phyloP scores from a whole-genome alignment of 768 basidiomycete species.

The Kwoniella sp. region DNA sequence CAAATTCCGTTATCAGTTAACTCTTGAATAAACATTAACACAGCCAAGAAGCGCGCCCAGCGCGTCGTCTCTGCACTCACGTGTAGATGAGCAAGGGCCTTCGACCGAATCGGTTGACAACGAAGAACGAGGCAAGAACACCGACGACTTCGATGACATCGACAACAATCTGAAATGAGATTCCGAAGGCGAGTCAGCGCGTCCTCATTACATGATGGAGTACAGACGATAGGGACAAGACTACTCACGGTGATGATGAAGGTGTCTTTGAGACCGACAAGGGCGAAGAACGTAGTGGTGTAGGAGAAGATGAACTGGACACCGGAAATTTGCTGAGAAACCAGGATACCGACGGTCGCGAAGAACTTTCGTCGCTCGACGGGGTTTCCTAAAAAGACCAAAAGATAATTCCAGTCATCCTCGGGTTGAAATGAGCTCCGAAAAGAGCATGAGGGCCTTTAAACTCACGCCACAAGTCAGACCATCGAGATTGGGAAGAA shows the following conservation, averaged over 20 bases:
- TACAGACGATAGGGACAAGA: neutral
- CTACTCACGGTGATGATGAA: constrained; percentile 45
- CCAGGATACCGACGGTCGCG: constrained; percentile 54
- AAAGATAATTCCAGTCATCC: neutral
- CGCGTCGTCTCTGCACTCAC: no score
- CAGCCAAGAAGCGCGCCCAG: no score
- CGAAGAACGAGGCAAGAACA: constrained; percentile 47
- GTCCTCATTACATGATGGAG: no score
- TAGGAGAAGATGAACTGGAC: constrained; percentile 53
- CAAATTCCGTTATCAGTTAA: no score
- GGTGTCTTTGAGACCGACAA: constrained; percentile 45
- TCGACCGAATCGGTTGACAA: constrained; percentile 52
- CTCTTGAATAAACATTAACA: no score
- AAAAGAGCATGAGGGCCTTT: no score
- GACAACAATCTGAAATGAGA: constrained; percentile 37
- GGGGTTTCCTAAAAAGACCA: constrained; percentile 22
- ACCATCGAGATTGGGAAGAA: constrained; percentile 43
- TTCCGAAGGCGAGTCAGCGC: no score
- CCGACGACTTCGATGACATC: constrained; percentile 48
- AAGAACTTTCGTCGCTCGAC: constrained; percentile 51
- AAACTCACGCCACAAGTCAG: constrained; percentile 41
- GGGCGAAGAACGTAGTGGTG: constrained; percentile 44
- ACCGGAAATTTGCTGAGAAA: constrained; percentile 54
- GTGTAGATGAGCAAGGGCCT: constrained; percentile 49
- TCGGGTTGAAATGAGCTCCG: no score